These are phyloP conservation scores for Alternaria sp. DNA, from an alignment of 2,329 filamentous ascomycete genomes.

Conservation along the genomic window DNA sequence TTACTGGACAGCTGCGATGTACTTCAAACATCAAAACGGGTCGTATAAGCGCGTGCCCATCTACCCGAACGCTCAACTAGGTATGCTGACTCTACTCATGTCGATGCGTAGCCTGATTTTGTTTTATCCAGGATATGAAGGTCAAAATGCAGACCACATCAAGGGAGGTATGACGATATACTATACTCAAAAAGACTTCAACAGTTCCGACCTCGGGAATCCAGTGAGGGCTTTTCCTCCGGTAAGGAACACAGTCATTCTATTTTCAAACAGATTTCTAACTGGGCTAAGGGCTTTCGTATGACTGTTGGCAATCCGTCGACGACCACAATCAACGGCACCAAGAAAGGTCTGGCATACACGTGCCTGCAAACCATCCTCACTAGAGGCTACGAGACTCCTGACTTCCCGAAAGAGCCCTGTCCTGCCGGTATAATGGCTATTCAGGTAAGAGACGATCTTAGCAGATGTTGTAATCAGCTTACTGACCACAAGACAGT, in stretches of 20 bases:
- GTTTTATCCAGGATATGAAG: background rate
- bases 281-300: conserved; percentile 36
- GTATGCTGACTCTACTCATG: conserved; percentile 19
- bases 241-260: conserved; percentile 11
- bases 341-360: conserved; percentile 38
- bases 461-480: background rate
- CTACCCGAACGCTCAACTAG: conserved; percentile 31
- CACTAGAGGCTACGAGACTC: conserved; percentile 41
- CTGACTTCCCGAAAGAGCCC: conserved; percentile 32
- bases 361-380: conserved; percentile 37
- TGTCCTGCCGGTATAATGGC: conserved; percentile 10
- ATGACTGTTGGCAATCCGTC: conserved; percentile 48
- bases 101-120: background rate
- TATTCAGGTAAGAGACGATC: conserved; percentile 1
- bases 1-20: conserved; percentile 36
- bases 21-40: conserved; percentile 42
- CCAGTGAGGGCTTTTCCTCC: conserved; percentile 39
- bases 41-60: conserved; percentile 42
- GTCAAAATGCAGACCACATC: conserved; percentile 25
- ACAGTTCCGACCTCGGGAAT: conserved; percentile 41
- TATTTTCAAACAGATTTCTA: background rate
- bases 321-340: conserved; percentile 28
- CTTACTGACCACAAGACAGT: background rate
- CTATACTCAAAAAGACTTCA: conserved; percentile 49
- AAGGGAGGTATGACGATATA: conserved; percentile 46